These are phyloP conservation scores for Nigrospora sphaerica DNA, from an alignment of 2,329 filamentous ascomycete species.

Conservation along the genomic window DNA sequence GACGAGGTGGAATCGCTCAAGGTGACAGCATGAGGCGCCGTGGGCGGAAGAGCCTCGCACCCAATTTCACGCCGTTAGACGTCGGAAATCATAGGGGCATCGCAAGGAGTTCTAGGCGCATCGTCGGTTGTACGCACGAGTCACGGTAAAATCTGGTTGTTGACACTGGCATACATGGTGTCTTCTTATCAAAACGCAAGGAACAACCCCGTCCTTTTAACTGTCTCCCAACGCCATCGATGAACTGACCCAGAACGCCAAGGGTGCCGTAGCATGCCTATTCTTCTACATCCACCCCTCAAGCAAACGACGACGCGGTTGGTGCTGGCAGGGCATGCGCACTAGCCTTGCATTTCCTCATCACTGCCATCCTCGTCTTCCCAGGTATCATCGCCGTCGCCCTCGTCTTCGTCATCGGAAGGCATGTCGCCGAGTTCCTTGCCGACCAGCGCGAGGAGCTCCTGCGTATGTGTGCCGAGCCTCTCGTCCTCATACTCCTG, in stretches of 20 bases:
- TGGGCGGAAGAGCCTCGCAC: neutral
- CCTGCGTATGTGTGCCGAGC: conserved; percentile 65
- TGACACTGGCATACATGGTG: neutral
- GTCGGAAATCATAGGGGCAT: neutral
- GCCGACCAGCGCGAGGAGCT: conserved; percentile 59
- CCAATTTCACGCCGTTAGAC: neutral
- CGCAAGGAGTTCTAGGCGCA: conserved; percentile 5
- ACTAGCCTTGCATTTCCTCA: conserved; percentile 48
- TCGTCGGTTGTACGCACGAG: neutral
- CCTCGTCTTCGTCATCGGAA: conserved; percentile 48
- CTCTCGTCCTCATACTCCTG: conserved; percentile 83
- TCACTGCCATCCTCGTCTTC: conserved; percentile 40
- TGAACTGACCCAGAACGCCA: neutral
- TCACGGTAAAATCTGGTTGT: neutral
- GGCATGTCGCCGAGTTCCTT: conserved; percentile 56
- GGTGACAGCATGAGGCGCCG: conserved; percentile 44
- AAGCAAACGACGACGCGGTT: too few species aligned
- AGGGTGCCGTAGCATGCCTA: neutral
- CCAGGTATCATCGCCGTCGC: conserved; percentile 39
- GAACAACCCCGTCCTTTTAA: neutral
- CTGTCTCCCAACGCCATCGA: conserved; percentile 1
- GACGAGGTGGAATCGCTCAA: conserved; percentile 66
- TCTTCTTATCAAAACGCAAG: neutral
- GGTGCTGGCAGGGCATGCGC: too few species aligned
- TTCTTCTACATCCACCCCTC: too few species aligned